A percentile compares a stretch with the other conserved stretches of the same genome.
These are phyloP conservation scores for Candida sanyaensis DNA, from an alignment of 1,139 yeast species.

Conservation along the genomic window DNA sequence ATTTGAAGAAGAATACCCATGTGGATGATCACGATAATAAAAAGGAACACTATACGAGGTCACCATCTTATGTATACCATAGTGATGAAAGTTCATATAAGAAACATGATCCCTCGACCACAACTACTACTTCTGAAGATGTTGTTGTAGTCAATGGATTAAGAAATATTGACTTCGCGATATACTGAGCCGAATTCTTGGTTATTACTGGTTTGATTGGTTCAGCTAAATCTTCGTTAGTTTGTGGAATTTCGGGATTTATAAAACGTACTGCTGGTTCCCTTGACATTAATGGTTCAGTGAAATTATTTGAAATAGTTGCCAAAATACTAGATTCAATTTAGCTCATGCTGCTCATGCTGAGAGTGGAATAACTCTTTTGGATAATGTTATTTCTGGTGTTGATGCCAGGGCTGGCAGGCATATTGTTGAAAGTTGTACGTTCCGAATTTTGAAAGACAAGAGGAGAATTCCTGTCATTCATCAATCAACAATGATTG, in stretches of 20 bases:
- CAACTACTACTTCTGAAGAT: conserved; percentile 5
- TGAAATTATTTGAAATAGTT: conserved; percentile 51
- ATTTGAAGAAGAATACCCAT: not conserved
- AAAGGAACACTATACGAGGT: conserved; percentile 2
- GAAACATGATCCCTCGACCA: conserved; percentile 7
- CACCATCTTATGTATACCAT: conserved; percentile 1
- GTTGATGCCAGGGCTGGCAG: conserved; percentile 54
- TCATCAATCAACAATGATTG: conserved; percentile 47
- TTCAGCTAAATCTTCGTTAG: conserved; percentile 67
- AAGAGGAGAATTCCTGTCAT: conserved; percentile 50
- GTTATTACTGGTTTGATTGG: conserved; percentile 76
- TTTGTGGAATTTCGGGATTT: conserved; percentile 55
- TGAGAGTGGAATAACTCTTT: conserved; percentile 36
- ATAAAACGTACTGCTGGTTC: conserved; percentile 48
- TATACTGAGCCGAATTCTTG: conserved; percentile 56
- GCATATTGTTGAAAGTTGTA: too few species aligned
- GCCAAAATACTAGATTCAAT: conserved; percentile 50
- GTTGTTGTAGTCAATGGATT: conserved; percentile 15
- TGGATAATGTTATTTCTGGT: conserved; percentile 51
- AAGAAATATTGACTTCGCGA: conserved; percentile 19
- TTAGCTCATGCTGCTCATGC: conserved; percentile 50
- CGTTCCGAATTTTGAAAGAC: conserved; percentile 30
- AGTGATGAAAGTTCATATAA: conserved; percentile 10
- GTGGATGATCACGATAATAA: not conserved
- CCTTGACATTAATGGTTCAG: conserved; percentile 41